Conservation (phyloP, 163 green algal genomes). For the Chlamydomonas reinhardtii region DNA sequence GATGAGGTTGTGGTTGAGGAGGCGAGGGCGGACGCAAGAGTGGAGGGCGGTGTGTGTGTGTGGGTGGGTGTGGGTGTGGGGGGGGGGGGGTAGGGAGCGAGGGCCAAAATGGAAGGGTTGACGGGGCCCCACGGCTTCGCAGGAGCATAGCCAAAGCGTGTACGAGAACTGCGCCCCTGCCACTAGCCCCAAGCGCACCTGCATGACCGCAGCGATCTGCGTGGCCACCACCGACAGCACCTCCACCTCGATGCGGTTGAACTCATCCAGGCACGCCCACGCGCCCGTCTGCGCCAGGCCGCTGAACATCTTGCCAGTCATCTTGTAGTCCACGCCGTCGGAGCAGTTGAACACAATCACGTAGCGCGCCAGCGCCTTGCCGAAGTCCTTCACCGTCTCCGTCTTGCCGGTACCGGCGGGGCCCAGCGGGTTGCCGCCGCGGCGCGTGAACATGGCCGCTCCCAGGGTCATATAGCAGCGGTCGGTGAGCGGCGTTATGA, state of each 20-base stretch:
- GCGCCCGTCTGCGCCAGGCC: slow-evolving; percentile 88
- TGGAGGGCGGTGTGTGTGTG: background rate
- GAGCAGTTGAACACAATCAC: slow-evolving; percentile 96
- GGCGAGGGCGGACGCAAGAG: too few species aligned
- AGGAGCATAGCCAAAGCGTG: too few species aligned
- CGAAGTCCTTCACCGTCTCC: slow-evolving; percentile 93
- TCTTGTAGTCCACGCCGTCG: slow-evolving; percentile 91
- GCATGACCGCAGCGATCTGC: slow-evolving; percentile 89
- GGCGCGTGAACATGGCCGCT: slow-evolving; percentile 88
- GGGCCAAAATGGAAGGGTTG: background rate
- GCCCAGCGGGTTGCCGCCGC: slow-evolving; percentile 87
- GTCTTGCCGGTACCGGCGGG: slow-evolving; percentile 91
- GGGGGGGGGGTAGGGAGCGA: too few species aligned
- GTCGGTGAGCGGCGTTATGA: slow-evolving; percentile 94
- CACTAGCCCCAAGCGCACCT: slow-evolving; percentile 47
- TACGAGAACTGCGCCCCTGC: too few species aligned
- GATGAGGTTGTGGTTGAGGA: too few species aligned
- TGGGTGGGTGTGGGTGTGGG: too few species aligned
- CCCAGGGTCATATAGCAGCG: slow-evolving; percentile 92
- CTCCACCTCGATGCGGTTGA: slow-evolving; percentile 95
- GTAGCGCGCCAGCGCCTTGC: slow-evolving; percentile 91
- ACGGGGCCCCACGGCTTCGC: too few species aligned
- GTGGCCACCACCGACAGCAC: slow-evolving; percentile 91
- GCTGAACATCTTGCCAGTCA: slow-evolving; percentile 91
- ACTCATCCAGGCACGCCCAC: slow-evolving; percentile 93